Evolutionary conservation across 2,329 filamentous ascomycete species (phyloP), one percentile per base, ranked within the genome.

Genomic region (Berkeleyomyces rouxiae): DNA sequence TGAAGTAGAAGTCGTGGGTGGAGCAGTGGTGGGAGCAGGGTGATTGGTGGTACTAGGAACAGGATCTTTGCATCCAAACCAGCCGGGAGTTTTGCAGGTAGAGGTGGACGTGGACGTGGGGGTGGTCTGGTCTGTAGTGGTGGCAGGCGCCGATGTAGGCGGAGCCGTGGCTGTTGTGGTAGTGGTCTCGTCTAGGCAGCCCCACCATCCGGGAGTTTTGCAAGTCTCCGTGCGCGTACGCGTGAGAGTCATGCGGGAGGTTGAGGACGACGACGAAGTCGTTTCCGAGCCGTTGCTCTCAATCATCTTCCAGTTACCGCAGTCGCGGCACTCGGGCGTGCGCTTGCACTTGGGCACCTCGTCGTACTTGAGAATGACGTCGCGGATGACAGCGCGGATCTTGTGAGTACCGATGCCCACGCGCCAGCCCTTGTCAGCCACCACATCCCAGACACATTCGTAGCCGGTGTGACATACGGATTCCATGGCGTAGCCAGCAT

Each of bases 401-500:
- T 88, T 89, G 75, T 99, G 93, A 2, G 90, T 95, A 40, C 89
- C 88, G 61, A 96, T 85, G 11, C 88, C 90, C 4, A 96, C 88
- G 42, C 93, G 84, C 88, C 93, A 97, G 7, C 90, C 90, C 70
- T 92, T 86, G 71, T 96, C 90, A 42, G 81, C 84, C 37, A 97
- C 92, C 0, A 93, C 93, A 69, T 99, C 92, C 70, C 96, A 99
- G 0, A 87, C 82, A 69, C 93, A 97, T 71, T 93, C 86, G 61
- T 82, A 81, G 6, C 93, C 93, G 0, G 89, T 87, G 69, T 97
- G 93, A 68, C 93, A 99, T n/a, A 85, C 80, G 10, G 90, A 87
- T 73, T 99, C 90, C 78, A 99, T 81, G 1, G 93, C 91, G 71
- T 97, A 99, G 0, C 93, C 93, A 1, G 85, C 92, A 69, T 95